A percentile compares a stretch with the other conserved stretches of the same genome.
These are phyloP conservation scores for Debaryomyces prosopidis DNA, from an alignment of 805 yeast genomes.

Conservation along the genomic window DNA sequence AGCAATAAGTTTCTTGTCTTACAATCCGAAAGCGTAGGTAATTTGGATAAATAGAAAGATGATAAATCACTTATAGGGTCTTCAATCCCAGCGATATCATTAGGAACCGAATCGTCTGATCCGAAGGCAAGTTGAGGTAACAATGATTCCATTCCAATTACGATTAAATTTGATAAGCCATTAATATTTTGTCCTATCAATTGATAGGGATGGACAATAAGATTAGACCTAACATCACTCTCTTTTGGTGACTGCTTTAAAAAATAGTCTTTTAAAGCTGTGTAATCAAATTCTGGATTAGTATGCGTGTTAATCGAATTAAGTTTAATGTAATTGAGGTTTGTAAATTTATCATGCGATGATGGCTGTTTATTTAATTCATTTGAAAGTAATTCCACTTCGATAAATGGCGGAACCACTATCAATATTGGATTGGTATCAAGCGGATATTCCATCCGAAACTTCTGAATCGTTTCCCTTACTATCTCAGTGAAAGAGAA, in stretches of 20 bases:
- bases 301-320: too few relatives aligned
- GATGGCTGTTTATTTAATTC: constrained; percentile 1
- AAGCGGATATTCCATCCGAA: constrained; percentile 6
- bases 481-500: neutral
- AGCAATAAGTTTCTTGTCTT: constrained; percentile 20
- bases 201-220: constrained; percentile 12
- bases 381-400: constrained; percentile 1
- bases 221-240: neutral
- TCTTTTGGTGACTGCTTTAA: neutral
- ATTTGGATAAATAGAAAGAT: constrained; percentile 16
- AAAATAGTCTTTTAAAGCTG: neutral
- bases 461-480: constrained; percentile 1
- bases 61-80: constrained; percentile 21
- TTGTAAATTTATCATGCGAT: neutral
- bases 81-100: constrained; percentile 16
- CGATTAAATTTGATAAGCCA: constrained; percentile 11
- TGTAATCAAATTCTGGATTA: neutral
- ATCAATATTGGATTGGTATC: constrained; percentile 10
- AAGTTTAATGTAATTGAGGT: neutral
- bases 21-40: constrained; percentile 16
- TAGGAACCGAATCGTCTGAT: neutral
- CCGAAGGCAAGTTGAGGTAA: constrained; percentile 20
- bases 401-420: constrained; percentile 17
- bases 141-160: constrained; percentile 21
- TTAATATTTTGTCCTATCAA: constrained; percentile 12